Base-by-base conservation (phyloP, 768 basidiomycete species). In the Xerocomellus amylosporus region DNA sequence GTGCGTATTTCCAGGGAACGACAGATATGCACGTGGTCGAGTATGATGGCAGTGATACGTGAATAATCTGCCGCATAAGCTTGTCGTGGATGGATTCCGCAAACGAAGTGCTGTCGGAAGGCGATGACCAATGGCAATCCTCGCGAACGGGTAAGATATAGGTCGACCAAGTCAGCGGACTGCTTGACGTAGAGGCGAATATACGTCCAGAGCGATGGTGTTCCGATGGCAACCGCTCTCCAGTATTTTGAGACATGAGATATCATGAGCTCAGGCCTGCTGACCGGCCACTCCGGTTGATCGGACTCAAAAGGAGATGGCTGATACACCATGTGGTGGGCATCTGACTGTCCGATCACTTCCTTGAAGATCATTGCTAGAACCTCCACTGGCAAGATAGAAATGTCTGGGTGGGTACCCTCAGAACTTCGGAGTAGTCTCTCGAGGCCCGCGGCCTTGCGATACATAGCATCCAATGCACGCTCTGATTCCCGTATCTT, bases 181-280 rank as follows among this genome's bases (percentile, higher is more conserved):
- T 69, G 70, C n/a, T 58, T 39, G 56, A 71, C 50, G 49, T 58
- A 57, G 39, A 69, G 64, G 39, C 39, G 58, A 34, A 69, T 62
- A 24, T 59, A 53, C 5, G 72, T 71, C 79, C 79, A 81, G 19
- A 81, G 61, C 30, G 65, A 54, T 6, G 77, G 72, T 5, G 68
- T 71, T 36, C 65, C 68, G 28, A 75, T 49, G 30, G 75, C 74
- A 40, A 76, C 59, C 20, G 66, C 58, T 53, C 77, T 67, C 79
- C 79, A 81, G 50, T 69, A 57, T 38, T 57, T 68, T 51, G 76
- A 79, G 33, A 81, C 72, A 38, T 71, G 72, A 42, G 77, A 75
- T 34, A 77, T 49, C 28, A 76, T 55, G 14, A 79, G 54, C 50
- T 70, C 68, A 2, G 68, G 63, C 51, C 65, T 58, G 9, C 39